Conservation (phyloP, 768 basidiomycete genomes). For the Melanogaster broomeanus region DNA sequence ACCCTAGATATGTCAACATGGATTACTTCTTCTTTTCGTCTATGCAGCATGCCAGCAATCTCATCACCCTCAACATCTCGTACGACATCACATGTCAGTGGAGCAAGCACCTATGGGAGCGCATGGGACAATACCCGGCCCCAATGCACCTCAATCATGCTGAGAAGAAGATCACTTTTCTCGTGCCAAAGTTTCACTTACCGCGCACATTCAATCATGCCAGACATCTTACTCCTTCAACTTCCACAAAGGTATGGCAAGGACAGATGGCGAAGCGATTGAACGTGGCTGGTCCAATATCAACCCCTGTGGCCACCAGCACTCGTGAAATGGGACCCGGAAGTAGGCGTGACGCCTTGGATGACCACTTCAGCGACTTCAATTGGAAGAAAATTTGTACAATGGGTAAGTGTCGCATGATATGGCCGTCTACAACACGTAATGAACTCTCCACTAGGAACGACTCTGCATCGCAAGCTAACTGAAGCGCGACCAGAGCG, state of each 20-base stretch:
- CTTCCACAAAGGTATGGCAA: slow-evolving; percentile 8
- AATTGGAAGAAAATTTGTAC: slow-evolving; percentile 40
- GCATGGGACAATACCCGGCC: background rate
- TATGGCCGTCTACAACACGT: no score
- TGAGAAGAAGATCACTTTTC: no score
- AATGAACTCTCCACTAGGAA: no score
- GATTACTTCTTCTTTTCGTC: slow-evolving; percentile 13
- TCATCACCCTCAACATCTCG: background rate
- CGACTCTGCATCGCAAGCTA: no score
- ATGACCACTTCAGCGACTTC: slow-evolving; percentile 35
- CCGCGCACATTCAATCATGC: slow-evolving; percentile 32
- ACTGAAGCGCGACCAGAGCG: no score
- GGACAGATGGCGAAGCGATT: slow-evolving; percentile 29
- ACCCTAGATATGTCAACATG: slow-evolving; percentile 17
- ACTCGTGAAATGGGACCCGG: slow-evolving; percentile 37
- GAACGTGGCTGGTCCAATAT: slow-evolving; percentile 36
- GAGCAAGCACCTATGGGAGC: background rate
- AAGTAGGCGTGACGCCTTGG: slow-evolving; percentile 34
- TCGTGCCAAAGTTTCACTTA: slow-evolving; percentile 40
- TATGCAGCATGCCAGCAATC: background rate
- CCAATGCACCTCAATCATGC: background rate
- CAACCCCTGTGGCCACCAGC: slow-evolving; percentile 31
- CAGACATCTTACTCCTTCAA: slow-evolving; percentile 30
- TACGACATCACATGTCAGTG: slow-evolving; percentile 20
- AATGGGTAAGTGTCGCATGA: no score